Evolutionary conservation across 495 filamentous ascomycete species (phyloP).

Genomic region (Trichocladium uniseriatum): DNA sequence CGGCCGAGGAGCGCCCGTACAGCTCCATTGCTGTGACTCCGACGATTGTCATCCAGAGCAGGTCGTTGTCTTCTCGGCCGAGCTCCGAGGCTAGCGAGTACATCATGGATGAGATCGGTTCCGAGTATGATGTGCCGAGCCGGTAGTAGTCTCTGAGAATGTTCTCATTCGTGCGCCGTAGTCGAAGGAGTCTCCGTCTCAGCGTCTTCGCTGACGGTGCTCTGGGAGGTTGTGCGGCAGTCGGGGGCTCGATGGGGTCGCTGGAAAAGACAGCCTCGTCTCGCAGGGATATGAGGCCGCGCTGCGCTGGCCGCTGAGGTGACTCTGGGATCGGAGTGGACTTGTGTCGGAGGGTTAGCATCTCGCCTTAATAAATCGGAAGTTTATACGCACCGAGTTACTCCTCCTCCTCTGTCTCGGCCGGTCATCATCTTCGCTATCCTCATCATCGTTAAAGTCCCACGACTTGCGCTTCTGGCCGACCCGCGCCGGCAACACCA

Average conservation of each 20-base stretch:
- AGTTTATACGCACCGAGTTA: slow-evolving; percentile 59
- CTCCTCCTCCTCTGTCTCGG: slow-evolving; percentile 72
- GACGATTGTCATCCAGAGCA: slow-evolving; percentile 90
- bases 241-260: slow-evolving; percentile 39
- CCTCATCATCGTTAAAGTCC: slow-evolving; percentile 61
- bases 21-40: slow-evolving; percentile 87
- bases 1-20: slow-evolving; percentile 74
- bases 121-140: slow-evolving; percentile 81
- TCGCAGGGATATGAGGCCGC: slow-evolving; percentile 40
- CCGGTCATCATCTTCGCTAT: slow-evolving; percentile 59
- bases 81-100: slow-evolving; percentile 93
- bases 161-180: slow-evolving; percentile 66
- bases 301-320: slow-evolving; percentile 39
- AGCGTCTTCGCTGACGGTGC: slow-evolving; percentile 58
- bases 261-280: slow-evolving; percentile 35
- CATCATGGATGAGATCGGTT: slow-evolving; percentile 85
- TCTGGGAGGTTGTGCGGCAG: slow-evolving; percentile 49
- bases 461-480: slow-evolving; percentile 76
- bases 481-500: slow-evolving; percentile 13
- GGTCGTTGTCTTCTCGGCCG: slow-evolving; percentile 90
- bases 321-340: slow-evolving; percentile 47
- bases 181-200: slow-evolving; percentile 58
- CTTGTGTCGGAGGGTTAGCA: slow-evolving; percentile 38
- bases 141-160: slow-evolving; percentile 72
- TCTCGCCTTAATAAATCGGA: neutral